phyloP scores from a whole-genome alignment of 768 basidiomycete species.

The Hypholoma sublateritium region DNA sequence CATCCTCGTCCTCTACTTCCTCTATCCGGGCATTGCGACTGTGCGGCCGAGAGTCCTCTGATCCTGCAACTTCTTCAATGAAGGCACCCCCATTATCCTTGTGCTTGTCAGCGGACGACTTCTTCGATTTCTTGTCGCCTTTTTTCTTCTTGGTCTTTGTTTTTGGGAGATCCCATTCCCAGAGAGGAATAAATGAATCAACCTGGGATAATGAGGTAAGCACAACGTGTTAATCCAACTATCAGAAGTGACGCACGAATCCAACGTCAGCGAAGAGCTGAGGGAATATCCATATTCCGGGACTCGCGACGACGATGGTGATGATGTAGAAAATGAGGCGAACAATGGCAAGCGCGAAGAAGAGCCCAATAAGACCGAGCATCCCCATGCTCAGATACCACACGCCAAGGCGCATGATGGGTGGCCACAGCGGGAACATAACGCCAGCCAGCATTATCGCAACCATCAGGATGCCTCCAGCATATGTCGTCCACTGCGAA shows the following conservation, averaged over 20 bases:
- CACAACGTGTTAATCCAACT: neutral
- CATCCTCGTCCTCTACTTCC: constrained; percentile 41
- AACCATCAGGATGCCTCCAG: constrained; percentile 90
- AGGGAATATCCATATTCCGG: constrained; percentile 99
- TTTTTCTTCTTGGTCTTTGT: constrained; percentile 71
- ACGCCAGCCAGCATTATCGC: constrained; percentile 92
- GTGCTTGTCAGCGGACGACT: constrained; percentile 41
- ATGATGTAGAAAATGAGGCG: constrained; percentile 92
- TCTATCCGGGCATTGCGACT: constrained; percentile 45
- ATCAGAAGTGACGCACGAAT: constrained; percentile 66
- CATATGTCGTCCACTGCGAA: constrained; percentile 90
- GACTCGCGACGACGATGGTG: constrained; percentile 80
- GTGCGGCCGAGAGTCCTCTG: constrained; percentile 39
- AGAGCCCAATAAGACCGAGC: constrained; percentile 84
- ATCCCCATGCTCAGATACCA: constrained; percentile 93
- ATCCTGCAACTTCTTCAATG: constrained; percentile 48
- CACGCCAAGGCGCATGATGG: constrained; percentile 87
- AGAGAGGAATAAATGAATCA: constrained; percentile 94
- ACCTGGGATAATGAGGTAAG: constrained; percentile 51
- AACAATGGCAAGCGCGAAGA: constrained; percentile 89
- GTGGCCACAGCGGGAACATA: constrained; percentile 99
- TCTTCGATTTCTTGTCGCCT: constrained; percentile 51
- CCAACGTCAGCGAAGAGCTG: constrained; percentile 97
- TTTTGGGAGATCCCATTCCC: constrained; percentile 94
- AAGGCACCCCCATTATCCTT: constrained; percentile 41